Base-by-base conservation (phyloP, 345 rosid species). In the Linum lewisii region DNA sequence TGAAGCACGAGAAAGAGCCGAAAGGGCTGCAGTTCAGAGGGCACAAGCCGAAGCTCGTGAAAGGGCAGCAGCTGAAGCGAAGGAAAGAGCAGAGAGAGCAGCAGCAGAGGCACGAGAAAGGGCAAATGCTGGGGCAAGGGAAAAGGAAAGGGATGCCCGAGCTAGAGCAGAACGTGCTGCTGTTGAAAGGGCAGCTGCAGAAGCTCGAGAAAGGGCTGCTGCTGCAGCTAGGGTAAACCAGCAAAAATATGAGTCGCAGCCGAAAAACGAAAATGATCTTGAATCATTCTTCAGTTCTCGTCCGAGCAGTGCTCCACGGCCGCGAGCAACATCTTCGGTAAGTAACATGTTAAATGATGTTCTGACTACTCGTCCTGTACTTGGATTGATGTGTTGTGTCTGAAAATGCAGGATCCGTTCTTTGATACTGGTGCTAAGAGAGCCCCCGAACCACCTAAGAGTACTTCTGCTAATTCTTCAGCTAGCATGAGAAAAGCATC, bases 1-100 rank as follows among this genome's bases (percentile, higher is more conserved):
- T 16, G 94, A 78, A 66, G 94, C 95, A 57, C 84, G 99, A 59
- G 89, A 79, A 66, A 89, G 99, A 34, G 86, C 99, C 8, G 97
- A 79, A 75, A 81, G 94, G 76, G 83, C 84, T 51, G 97, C 97
- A 6, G 97, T 93, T 65, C 91, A 81, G 65, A 84, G 99, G 79
- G 99, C 81, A 19, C 90, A 87, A 66, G 88, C 95, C 58, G 99
- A 93, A 81, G 99, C 97, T 57, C 94, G 97, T 72, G 95, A 87
- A 76, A 83, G 98, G 71, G 95, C 96, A 63, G 98, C 95, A 23
- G 72, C 75, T 26, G 96, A 78, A 42, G 98, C 98, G 26, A 80
- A 69, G 64, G 98, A 84, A 72, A 86, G 83, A 73, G 96, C 95
- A 21, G 96, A 78, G 76, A 88, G 64, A 76, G 90, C 81, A 50